Conservation (phyloP, 441 rosid genomes). For the Isatis lusitanica region DNA sequence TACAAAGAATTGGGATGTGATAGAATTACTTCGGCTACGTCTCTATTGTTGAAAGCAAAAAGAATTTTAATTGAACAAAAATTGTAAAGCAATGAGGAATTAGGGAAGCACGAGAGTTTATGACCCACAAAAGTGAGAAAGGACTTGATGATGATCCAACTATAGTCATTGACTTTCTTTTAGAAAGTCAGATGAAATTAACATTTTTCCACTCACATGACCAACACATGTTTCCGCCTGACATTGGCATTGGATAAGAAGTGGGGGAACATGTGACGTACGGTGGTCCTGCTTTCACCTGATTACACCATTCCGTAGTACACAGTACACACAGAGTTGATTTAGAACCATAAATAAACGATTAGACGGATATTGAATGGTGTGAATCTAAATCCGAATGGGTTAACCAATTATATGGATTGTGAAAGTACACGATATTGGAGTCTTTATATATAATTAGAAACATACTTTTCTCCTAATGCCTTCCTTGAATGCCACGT, state of each 20-base stretch:
- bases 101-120: constrained; percentile 12
- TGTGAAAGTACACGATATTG: neutral
- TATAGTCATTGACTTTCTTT: constrained; percentile 22
- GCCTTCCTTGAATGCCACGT: too few relatives aligned
- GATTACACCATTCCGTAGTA: neutral
- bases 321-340: neutral
- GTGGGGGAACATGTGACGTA: constrained; percentile 18
- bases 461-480: too few relatives aligned
- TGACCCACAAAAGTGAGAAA: constrained; percentile 15
- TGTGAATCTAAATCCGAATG: neutral
- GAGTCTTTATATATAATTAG: too few relatives aligned
- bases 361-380: too few relatives aligned
- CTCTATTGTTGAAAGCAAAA: constrained; percentile 7
- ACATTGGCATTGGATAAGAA: constrained; percentile 25
- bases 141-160: constrained; percentile 18
- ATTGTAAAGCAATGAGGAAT: neutral
- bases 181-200: constrained; percentile 9
- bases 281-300: constrained; percentile 22
- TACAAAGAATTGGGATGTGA: too few relatives aligned
- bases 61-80: neutral
- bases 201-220: constrained; percentile 27
- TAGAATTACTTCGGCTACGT: neutral
- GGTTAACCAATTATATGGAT: neutral
- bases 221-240: constrained; percentile 24
- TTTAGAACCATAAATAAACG: neutral